Percentiles rank a stretch among this genome's conserved stretches.
These are phyloP conservation scores for Chenopodium album DNA, from an alignment of 148 eudicot genomes.

Conservation along the genomic window DNA sequence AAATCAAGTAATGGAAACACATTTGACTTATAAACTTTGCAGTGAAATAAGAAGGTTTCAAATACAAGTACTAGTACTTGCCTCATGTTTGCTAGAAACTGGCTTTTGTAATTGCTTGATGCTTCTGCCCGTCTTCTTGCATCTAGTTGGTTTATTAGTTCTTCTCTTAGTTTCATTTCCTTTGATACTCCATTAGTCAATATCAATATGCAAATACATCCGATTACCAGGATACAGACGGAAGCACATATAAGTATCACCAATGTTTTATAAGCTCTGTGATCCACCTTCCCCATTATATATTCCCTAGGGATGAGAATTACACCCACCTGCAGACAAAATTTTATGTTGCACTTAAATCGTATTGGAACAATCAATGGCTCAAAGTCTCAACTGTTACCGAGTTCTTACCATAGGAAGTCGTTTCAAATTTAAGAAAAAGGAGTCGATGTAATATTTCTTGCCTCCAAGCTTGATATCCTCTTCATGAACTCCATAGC, in stretches of 20 bases:
- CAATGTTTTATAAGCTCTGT: slow-evolving; percentile 73
- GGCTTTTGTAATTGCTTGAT: slow-evolving; percentile 96
- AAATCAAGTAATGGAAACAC: not conserved
- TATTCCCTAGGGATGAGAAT: slow-evolving; percentile 85
- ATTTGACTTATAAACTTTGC: not conserved
- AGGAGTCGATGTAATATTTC: slow-evolving; percentile 84
- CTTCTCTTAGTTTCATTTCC: slow-evolving; percentile 98
- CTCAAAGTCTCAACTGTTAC: not conserved
- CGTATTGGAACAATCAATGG: slow-evolving; percentile 11
- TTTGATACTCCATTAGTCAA: slow-evolving; percentile 96
- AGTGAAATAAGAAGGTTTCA: not conserved
- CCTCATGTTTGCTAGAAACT: slow-evolving; percentile 99
- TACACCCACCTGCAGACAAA: slow-evolving; percentile 75
- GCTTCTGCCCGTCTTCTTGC: slow-evolving; percentile 97
- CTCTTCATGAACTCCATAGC: slow-evolving; percentile 74
- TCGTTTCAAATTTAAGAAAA: slow-evolving; percentile 79
- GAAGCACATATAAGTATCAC: slow-evolving; percentile 82
- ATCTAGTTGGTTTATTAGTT: slow-evolving; percentile 80
- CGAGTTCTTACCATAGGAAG: slow-evolving; percentile 78
- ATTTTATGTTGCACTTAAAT: not conserved
- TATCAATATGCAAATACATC: slow-evolving; percentile 85
- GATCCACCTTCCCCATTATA: slow-evolving; percentile 93
- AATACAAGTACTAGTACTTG: slow-evolving; percentile 17
- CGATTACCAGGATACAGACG: slow-evolving; percentile 69
- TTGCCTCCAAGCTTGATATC: slow-evolving; percentile 63